Percentiles rank a stretch among this genome's conserved stretches.
These are phyloP conservation scores for Debaryomycetaceae sp. DNA, from an alignment of 1,139 yeast species.

Conservation along the genomic window DNA sequence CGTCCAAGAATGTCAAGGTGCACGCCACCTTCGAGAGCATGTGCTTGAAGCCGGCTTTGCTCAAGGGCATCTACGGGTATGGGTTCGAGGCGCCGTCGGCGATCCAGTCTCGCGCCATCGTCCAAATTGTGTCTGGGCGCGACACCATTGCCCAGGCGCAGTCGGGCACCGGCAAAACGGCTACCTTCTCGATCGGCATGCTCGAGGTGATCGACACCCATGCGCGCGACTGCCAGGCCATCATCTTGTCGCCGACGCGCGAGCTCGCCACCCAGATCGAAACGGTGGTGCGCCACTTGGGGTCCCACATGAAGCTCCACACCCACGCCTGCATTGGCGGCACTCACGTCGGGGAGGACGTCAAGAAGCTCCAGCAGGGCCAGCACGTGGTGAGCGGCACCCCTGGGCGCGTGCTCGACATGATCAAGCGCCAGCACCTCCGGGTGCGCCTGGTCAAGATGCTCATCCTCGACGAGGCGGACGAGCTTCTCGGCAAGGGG, in stretches of 20 bases:
- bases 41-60: slow-evolving; percentile 64
- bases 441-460: slow-evolving; percentile 71
- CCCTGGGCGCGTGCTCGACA: slow-evolving; percentile 90
- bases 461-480: slow-evolving; percentile 91
- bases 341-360: slow-evolving; percentile 75
- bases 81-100: slow-evolving; percentile 96
- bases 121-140: slow-evolving; percentile 84
- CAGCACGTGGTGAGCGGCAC: slow-evolving; percentile 96
- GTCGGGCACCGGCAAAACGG: slow-evolving; percentile 98
- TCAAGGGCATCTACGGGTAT: slow-evolving; percentile 78
- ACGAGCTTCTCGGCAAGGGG: slow-evolving; percentile 84
- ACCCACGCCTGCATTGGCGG: slow-evolving; percentile 96
- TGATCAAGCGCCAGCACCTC: slow-evolving; percentile 73
- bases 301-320: slow-evolving; percentile 78
- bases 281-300: slow-evolving; percentile 76
- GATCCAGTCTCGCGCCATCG: slow-evolving; percentile 90
- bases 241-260: slow-evolving; percentile 92
- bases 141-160: slow-evolving; percentile 98
- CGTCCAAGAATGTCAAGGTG: slow-evolving; percentile 59
- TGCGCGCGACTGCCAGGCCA: slow-evolving; percentile 69
- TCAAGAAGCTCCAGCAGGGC: slow-evolving; percentile 66
- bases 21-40: slow-evolving; percentile 73
- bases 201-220: slow-evolving; percentile 72
- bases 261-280: slow-evolving; percentile 90
- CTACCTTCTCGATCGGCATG: slow-evolving; percentile 92